These are phyloP conservation scores for Onygenales sp. DNA, from an alignment of 2,329 filamentous ascomycete species.

Conservation along the genomic window DNA sequence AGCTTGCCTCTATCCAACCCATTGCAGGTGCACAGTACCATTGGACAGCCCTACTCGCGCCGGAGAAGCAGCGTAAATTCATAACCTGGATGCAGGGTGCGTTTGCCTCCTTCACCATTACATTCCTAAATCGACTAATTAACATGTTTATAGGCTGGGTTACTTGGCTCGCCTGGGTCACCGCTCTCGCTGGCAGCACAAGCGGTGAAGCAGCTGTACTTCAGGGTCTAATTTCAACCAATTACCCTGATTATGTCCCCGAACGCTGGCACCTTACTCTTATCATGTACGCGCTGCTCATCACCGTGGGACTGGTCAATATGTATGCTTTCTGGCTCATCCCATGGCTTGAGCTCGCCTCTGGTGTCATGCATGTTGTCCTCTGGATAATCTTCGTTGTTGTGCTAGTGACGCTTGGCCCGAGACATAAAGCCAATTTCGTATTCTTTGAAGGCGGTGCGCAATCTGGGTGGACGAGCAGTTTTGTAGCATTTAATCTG, in stretches of 20 bases:
- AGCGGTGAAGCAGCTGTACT: conserved; percentile 27
- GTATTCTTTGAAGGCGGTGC: conserved; percentile 21
- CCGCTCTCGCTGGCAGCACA: conserved; percentile 22
- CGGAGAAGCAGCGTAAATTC: conserved; percentile 18
- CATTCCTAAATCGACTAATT: neutral
- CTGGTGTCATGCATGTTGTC: conserved; percentile 25
- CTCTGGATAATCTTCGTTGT: conserved; percentile 29
- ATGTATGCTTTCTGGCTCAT: conserved; percentile 29
- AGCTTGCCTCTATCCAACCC: conserved; percentile 32
- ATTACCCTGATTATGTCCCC: conserved; percentile 23
- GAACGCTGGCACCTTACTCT: conserved; percentile 30
- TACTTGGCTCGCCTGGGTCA: conserved; percentile 34
- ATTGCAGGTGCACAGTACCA: conserved; percentile 35
- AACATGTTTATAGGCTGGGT: conserved; percentile 24
- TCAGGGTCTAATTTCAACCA: conserved; percentile 22
- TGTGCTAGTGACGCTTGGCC: conserved; percentile 22
- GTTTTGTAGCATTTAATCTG: conserved; percentile 26
- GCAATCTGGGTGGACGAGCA: conserved; percentile 23
- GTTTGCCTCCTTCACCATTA: neutral
- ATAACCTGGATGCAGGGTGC: conserved; percentile 24
- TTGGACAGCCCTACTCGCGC: conserved; percentile 30
- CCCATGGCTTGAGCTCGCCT: conserved; percentile 29
- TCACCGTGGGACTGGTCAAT: conserved; percentile 20
- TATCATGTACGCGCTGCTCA: conserved; percentile 28
- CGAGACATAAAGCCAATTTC: conserved; percentile 23